phyloP scores from a whole-genome alignment of 129 eudicot species.

The Ambrosia artemisiifolia region DNA sequence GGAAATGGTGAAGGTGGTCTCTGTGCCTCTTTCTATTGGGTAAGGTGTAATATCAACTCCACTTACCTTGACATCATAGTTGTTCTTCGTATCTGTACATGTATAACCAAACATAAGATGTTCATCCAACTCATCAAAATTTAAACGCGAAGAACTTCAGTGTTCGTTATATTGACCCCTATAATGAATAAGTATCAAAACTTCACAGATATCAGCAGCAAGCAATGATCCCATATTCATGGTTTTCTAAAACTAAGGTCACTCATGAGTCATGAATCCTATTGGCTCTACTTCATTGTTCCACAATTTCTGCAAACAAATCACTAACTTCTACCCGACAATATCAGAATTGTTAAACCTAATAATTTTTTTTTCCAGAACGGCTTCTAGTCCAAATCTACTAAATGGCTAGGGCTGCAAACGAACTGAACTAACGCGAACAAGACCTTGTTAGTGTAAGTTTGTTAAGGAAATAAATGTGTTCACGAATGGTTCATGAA shows the following conservation, averaged over 20 bases:
- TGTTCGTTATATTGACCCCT: background rate
- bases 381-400: no score
- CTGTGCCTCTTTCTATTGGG: slow-evolving; percentile 47
- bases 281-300: background rate
- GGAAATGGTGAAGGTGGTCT: slow-evolving; percentile 59
- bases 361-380: no score
- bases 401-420: no score
- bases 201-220: background rate
- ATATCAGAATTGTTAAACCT: slow-evolving; percentile 6
- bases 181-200: background rate
- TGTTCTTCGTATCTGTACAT: slow-evolving; percentile 47
- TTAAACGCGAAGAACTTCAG: background rate
- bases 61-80: slow-evolving; percentile 51
- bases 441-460: no score
- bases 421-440: no score
- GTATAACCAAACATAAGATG: slow-evolving; percentile 14
- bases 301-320: background rate
- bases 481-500: no score
- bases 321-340: background rate
- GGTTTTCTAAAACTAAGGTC: background rate
- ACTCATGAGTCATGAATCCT: background rate
- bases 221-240: background rate
- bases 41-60: slow-evolving; percentile 60
- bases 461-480: no score
- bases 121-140: background rate